Conservation (phyloP, 768 basidiomycete species). For the Suillus clintonianus region DNA sequence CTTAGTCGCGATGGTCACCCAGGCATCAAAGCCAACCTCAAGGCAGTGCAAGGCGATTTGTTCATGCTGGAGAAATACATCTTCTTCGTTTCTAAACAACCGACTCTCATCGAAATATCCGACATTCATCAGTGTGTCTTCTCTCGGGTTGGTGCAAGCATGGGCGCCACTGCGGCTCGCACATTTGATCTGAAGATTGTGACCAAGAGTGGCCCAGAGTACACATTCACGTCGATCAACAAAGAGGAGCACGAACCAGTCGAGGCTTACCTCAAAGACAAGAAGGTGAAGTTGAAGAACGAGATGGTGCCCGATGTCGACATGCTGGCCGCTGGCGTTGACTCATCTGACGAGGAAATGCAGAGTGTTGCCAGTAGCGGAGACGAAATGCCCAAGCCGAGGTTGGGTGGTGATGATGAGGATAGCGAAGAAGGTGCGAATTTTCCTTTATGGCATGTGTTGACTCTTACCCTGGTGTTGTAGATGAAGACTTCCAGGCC, state of each 20-base stretch:
- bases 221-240: conserved; percentile 90
- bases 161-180: conserved; percentile 79
- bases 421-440: conserved; percentile 71
- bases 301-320: conserved; percentile 92
- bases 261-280: conserved; percentile 82
- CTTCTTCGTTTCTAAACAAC: conserved; percentile 97
- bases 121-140: conserved; percentile 91
- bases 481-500: conserved; percentile 91
- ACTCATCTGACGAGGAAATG: conserved; percentile 81
- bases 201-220: conserved; percentile 80
- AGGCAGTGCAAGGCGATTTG: conserved; percentile 94
- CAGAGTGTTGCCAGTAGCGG: conserved; percentile 77
- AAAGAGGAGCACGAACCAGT: conserved; percentile 93
- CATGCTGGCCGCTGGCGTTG: conserved; percentile 63
- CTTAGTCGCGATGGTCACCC: conserved; percentile 83
- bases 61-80: conserved; percentile 98
- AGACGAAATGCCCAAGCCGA: conserved; percentile 55
- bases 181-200: conserved; percentile 94
- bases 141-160: conserved; percentile 87
- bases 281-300: conserved; percentile 93
- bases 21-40: conserved; percentile 97
- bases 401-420: conserved; percentile 58
- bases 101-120: conserved; percentile 84
- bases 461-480: conserved; percentile 7
- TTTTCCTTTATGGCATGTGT: conserved; percentile 1